Evolutionary conservation across 108 stramenopile genomes (phyloP), one percentile per base, ranked within the genome.

Genomic region (Parietichytrium sp.): DNA sequence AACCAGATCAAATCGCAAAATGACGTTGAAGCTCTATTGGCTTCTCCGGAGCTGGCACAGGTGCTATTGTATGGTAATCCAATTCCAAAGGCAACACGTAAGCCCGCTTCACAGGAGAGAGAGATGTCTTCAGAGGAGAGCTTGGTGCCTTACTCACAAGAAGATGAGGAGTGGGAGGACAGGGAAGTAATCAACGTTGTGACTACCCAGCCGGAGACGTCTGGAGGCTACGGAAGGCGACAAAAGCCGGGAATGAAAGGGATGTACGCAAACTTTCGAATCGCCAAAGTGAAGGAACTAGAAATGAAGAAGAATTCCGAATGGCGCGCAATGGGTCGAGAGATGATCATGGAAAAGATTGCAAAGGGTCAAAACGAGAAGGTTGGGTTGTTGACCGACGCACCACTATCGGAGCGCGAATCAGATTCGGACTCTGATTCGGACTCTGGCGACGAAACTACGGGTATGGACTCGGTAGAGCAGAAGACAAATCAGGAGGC

Each of bases 111-210:
- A 15, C 1, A 15, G 25, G 1, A 15, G 20, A 1, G 1, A 50
- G n/a, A 50, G n/a, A n/a, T n/a, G n/a, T n/a, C 49, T 50, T 50
- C 16, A 50, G 49, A 16, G 49, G n/a, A 18, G 49, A 50, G n/a
- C 49, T 50, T 50, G 18, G n/a, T 50, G n/a, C 18, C 49, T 16
- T 50, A 50, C 16, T 18, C 49, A 50, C 18, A 50, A 18, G 16
- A 16, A 18, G 18, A 16, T 50, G 16, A 18, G 49, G 49, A 16
- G 49, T 16, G 49, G 49, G 61, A 72, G 6, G 6, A 12, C 15
- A 16, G 61, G n/a, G 61, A 72, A 6, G 61, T 72, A 6, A 72
- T 72, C 25, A 72, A 72, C 20, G 61, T 72, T 8, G 61, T 72
- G 16, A 72, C 61, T 7, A 42, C 36, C 61, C 38, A 33, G 20